Base-by-base conservation (phyloP, 306 rosid genomes). In the Quercus mongolica region DNA sequence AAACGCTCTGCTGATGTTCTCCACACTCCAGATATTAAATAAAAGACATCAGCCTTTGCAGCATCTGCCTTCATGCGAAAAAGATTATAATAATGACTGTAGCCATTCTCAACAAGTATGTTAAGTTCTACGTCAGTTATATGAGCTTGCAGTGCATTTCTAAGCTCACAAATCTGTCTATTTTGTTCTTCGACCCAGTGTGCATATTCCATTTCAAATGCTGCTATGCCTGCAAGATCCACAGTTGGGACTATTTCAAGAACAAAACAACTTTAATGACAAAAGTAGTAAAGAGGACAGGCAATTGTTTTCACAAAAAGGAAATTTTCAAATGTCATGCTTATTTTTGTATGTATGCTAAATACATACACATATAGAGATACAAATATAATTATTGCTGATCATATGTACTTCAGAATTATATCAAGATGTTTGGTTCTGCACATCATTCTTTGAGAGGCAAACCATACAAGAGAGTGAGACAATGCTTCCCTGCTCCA, bases 161-260 rank as follows among this genome's bases (percentile, higher is more conserved):
- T 84, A 13, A 96, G 98, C 68, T 90, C 97, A 56, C 56, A 56
- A 18, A 64, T 87, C 74, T 78, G 92, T 76, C 91, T 88, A 17
- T 90, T 79, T 54, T 89, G 97, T 89, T 89, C 96, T 55, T 90
- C 91, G 54, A 96, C 92, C 99, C 99, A 96, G 46, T 88, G 87
- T 56, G 83, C 90, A 46, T 93, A 96, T 76, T 96, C 92, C 73
- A 88, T 85, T 87, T 96, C 99, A 83, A 96, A 96, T 14, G 86
- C 81, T 9, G 88, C 82, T 65, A 92, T 87, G 77, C 90, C 98
- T 94, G 88, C 62, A 76, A 77, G 61, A 70, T 51, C 54, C 77
- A 79, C 17, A 55, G 59, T 56, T 70, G 59, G 74, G 59, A 15
- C 71, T 8, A 58, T 74, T 52, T 65, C 61, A 78, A 72, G 41